Evolutionary conservation across 2,329 filamentous ascomycete species (phyloP).

Genomic region (Ophiocordyceps sinensis): DNA sequence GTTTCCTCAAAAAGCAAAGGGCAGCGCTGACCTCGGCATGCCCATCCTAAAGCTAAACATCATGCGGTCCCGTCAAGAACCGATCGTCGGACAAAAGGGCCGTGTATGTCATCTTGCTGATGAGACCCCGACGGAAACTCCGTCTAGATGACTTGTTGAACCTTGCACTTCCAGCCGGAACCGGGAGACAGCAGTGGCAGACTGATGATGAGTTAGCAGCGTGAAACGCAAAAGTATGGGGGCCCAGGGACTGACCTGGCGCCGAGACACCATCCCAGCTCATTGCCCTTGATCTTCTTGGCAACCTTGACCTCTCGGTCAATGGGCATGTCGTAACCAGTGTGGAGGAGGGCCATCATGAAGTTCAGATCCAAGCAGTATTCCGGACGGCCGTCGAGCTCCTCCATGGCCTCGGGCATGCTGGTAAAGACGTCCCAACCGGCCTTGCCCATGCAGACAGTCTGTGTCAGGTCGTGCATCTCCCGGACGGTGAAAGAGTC

Average conservation of each 20-base stretch:
- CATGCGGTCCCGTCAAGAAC: no score
- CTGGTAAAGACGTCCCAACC: conserved; percentile 70
- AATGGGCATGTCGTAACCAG: conserved; percentile 95
- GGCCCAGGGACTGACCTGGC: conserved; percentile 55
- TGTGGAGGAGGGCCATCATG: conserved; percentile 84
- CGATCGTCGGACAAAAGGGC: no score
- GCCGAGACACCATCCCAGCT: conserved; percentile 94
- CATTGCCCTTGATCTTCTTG: conserved; percentile 96
- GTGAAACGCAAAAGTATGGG: not conserved
- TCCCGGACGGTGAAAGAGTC: conserved; percentile 88
- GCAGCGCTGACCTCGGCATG: no score
- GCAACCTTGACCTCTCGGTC: conserved; percentile 93
- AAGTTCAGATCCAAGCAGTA: conserved; percentile 94
- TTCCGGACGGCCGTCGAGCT: conserved; percentile 72
- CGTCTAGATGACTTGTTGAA: conserved; percentile 54
- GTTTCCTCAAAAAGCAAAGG: no score
- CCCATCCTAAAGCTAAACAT: no score
- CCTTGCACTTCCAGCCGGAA: conserved; percentile 82
- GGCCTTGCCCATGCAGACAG: conserved; percentile 66
- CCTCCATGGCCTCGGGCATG: conserved; percentile 63
- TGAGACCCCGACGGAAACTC: not conserved
- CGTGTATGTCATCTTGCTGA: no score
- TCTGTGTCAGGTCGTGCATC: conserved; percentile 69
- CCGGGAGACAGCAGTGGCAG: conserved; percentile 67
- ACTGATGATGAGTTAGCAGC: conserved; percentile 30